Base-by-base conservation (phyloP, 2,329 filamentous ascomycete genomes). In the Elsinoe perseae region DNA sequence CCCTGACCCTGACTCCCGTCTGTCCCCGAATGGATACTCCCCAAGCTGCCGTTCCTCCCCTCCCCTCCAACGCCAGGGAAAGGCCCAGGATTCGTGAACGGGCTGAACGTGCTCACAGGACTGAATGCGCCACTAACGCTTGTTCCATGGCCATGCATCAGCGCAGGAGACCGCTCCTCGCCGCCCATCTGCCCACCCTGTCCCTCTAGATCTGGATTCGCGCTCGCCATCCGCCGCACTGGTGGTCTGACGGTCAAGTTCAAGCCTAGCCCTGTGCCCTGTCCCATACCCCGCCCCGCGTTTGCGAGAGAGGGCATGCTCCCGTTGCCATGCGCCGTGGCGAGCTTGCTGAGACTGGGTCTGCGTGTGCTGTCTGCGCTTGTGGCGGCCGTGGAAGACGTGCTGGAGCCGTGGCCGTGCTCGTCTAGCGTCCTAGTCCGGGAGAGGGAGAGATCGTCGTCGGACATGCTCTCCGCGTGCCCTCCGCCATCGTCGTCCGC, bases 391-490 rank as follows among this genome's bases (percentile, higher is more conserved):
- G 36, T 44, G 2, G 34, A 44, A 28, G 40, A 44, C 23, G 36
- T 36, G 5, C 32, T 23, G 9, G 38, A 30, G 10, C 23, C 14
- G 8, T 34, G n/a, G 57, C 58, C 2, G 56, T 53, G 21, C 5
- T 65, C 63, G 5, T 67, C 69, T 3, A 59, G 58, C 2, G 65
- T 68, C 25, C 63, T 61, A 27, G 64, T 64, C 23, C 71, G 69
- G 48, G 64, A 77, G 61, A 69, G 83, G 74, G 63, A 83, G 74
- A 68, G 57, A 12, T 90, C 87, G 12, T 83, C 83, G 61, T 96
- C 92, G 0, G 89, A 95, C 62, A 92, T 85, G 0, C 86, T 79
- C 53, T 87, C 87, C 2, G 32, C 14, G 40, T 58, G 58, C 42
- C 88, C 71, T 36, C 72, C 59, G 20, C 56, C 84, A 1, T 77